phyloP scores from a whole-genome alignment of 192 early-diverging fungal genomes.

The Mortierella alpina region DNA sequence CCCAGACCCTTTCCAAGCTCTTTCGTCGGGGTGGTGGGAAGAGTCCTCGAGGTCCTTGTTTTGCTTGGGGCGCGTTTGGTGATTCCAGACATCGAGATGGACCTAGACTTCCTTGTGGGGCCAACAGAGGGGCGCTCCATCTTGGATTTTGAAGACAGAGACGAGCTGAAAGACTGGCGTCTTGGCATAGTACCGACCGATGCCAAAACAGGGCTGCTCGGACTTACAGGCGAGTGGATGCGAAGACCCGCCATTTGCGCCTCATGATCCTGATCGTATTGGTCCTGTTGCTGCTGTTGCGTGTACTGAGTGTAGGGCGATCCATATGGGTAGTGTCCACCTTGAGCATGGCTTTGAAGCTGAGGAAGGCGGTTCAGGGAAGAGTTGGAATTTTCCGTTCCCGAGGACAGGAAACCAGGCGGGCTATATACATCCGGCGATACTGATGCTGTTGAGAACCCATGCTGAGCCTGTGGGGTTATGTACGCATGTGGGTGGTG shows the following conservation, averaged over 20 bases:
- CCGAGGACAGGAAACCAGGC: constrained; percentile 23
- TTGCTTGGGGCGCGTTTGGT: constrained; percentile 36
- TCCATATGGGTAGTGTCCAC: constrained; percentile 31
- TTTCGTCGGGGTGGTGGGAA: constrained; percentile 21
- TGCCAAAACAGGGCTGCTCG: constrained; percentile 10
- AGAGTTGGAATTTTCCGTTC: constrained; percentile 13
- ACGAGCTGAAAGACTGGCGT: constrained; percentile 49
- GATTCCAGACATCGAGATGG: constrained; percentile 48
- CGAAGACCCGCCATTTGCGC: constrained; percentile 34
- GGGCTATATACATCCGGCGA: constrained; percentile 49
- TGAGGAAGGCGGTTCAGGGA: constrained; percentile 5
- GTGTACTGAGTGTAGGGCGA: constrained; percentile 35
- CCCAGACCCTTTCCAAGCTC: constrained; percentile 40
- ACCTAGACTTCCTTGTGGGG: constrained; percentile 35
- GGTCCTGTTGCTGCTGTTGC: constrained; percentile 24
- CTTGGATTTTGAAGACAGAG: constrained; percentile 23
- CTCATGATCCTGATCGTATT: constrained; percentile 37
- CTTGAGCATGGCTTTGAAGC: constrained; percentile 8
- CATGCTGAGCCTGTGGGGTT: constrained; percentile 37
- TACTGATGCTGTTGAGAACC: constrained; percentile 35
- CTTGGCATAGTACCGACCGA: constrained; percentile 5
- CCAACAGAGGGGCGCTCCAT: constrained; percentile 26
- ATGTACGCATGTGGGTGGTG: constrained; percentile 18
- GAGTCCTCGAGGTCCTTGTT: constrained; percentile 28
- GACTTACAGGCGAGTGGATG: constrained; percentile 44